These are phyloP conservation scores for Nemania abortiva DNA, from an alignment of 2,329 filamentous ascomycete genomes.

Conservation along the genomic window DNA sequence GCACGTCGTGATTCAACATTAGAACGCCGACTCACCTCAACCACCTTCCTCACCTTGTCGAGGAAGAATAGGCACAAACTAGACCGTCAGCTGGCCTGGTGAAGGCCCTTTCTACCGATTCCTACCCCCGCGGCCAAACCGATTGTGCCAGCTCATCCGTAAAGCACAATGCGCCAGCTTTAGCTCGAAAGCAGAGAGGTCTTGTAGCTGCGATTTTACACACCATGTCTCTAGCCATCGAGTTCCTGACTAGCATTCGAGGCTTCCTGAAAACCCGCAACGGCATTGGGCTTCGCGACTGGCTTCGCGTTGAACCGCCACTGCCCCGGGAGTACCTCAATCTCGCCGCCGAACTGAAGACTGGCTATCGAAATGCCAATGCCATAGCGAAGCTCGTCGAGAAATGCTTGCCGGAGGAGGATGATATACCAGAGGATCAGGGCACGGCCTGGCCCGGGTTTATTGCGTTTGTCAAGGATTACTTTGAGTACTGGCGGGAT, in stretches of 20 bases:
- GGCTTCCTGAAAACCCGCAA: conserved; percentile 72
- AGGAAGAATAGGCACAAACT: conserved; percentile 7
- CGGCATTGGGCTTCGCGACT: conserved; percentile 74
- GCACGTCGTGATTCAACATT: not conserved
- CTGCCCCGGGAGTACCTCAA: conserved; percentile 74
- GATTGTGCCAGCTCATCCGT: conserved; percentile 2
- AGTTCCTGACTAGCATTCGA: conserved; percentile 76
- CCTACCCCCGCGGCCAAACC: not conserved
- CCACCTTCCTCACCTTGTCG: not conserved
- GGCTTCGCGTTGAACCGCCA: conserved; percentile 80
- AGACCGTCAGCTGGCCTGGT: conserved; percentile 15
- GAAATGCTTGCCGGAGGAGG: conserved; percentile 72
- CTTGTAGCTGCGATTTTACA: conserved; percentile 16
- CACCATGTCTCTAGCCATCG: conserved; percentile 71
- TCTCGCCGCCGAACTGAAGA: conserved; percentile 75
- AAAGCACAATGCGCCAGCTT: conserved; percentile 29
- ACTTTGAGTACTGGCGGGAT: conserved; percentile 83
- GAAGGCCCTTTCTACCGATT: not conserved
- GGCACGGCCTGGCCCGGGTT: conserved; percentile 81
- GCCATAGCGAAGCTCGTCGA: conserved; percentile 74
- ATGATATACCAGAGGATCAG: conserved; percentile 72
- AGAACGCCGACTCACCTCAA: not conserved
- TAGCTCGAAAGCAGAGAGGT: conserved; percentile 4
- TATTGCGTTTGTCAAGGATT: conserved; percentile 82
- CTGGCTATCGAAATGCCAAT: conserved; percentile 64